phyloP scores from a whole-genome alignment of 805 yeast genomes.

The Metschnikowia matae region DNA sequence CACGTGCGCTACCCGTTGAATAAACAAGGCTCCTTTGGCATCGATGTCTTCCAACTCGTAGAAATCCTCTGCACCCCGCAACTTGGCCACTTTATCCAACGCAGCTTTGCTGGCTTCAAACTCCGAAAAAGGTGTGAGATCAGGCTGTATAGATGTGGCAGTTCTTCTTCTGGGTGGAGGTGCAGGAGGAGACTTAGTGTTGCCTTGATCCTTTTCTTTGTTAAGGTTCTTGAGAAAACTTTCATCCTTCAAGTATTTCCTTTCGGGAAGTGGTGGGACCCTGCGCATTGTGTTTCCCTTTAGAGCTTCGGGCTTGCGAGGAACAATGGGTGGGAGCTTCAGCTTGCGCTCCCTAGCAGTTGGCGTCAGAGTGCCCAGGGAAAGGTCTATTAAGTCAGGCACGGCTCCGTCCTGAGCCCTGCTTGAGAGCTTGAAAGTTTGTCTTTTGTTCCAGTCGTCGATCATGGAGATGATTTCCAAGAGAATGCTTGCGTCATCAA shows the following conservation, averaged over 20 bases:
- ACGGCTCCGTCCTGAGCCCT: constrained; percentile 4
- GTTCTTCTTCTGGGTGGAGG: constrained; percentile 14
- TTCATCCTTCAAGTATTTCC: constrained; percentile 9
- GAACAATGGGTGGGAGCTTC: constrained; percentile 41
- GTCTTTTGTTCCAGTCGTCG: constrained; percentile 13
- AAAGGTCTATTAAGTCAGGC: constrained; percentile 37
- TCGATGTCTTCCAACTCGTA: constrained; percentile 36
- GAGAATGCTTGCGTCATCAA: constrained; percentile 37
- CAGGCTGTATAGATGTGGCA: background rate
- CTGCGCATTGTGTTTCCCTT: constrained; percentile 27
- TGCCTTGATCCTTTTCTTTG: background rate
- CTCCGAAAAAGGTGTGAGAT: constrained; percentile 27
- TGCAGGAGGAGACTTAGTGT: constrained; percentile 4
- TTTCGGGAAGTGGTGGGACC: constrained; percentile 34
- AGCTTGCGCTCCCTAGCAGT: constrained; percentile 9
- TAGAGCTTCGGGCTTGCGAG: constrained; percentile 44
- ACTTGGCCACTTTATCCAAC: constrained; percentile 23
- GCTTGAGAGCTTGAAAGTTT: constrained; percentile 4
- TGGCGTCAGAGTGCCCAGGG: constrained; percentile 18
- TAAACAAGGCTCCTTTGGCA: constrained; percentile 36
- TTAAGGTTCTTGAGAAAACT: background rate
- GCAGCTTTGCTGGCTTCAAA: constrained; percentile 19
- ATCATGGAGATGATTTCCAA: constrained; percentile 26
- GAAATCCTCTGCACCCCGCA: constrained; percentile 23
- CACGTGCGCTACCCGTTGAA: constrained; percentile 29